phyloP scores from a whole-genome alignment of 2,329 filamentous ascomycete species.

The Neopestalotiopsis sp. region DNA sequence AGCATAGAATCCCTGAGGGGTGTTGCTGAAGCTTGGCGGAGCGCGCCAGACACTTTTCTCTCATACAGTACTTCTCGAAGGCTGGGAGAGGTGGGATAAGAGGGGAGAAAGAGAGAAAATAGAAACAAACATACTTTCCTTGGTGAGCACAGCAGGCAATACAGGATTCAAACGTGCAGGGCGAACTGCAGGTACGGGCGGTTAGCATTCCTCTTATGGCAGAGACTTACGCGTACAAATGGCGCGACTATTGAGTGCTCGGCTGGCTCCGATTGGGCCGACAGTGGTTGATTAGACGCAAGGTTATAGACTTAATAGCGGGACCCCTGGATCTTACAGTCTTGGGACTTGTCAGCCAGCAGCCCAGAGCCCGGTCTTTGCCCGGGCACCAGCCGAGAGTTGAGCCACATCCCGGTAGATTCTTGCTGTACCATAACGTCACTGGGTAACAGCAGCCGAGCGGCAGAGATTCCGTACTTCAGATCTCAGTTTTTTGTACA shows the following conservation, averaged over 20 bases:
- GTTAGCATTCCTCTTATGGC: slow-evolving; percentile 11
- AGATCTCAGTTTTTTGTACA: not conserved
- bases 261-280: slow-evolving; percentile 7
- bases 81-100: too few relatives aligned
- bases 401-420: not conserved
- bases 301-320: not conserved
- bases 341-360: too few relatives aligned
- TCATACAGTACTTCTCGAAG: too few relatives aligned
- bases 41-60: too few relatives aligned
- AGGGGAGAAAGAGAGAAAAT: not conserved
- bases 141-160: not conserved
- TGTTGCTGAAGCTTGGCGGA: not conserved
- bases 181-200: slow-evolving; percentile 7
- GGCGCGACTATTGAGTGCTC: slow-evolving; percentile 15
- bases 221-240: slow-evolving; percentile 7
- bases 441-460: not conserved
- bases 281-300: not conserved
- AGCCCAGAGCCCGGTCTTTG: not conserved
- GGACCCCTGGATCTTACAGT: not conserved
- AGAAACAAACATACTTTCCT: not conserved
- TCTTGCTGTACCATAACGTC: not conserved
- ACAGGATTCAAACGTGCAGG: slow-evolving; percentile 12
- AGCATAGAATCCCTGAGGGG: not conserved
- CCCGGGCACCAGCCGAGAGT: not conserved
- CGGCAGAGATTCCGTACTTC: not conserved